These are phyloP conservation scores for Austroboletus novae-zelandiae DNA, from an alignment of 1,284 basidiomycete species.

Conservation along the genomic window DNA sequence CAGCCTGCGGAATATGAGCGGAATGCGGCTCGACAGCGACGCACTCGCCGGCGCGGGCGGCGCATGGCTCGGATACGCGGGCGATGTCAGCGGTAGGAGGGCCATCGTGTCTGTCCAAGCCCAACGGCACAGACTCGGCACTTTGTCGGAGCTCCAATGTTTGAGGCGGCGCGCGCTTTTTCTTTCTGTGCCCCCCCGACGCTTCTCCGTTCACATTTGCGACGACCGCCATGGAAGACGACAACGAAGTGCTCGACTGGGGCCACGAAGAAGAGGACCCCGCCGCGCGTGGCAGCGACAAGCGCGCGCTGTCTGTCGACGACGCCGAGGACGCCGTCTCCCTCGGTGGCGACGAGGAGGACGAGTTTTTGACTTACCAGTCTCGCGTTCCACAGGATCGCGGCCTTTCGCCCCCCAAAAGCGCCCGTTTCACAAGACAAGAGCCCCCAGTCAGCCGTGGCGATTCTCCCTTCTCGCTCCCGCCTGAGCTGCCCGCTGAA, in stretches of 20 bases:
- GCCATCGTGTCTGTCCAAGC: conserved; percentile 39
- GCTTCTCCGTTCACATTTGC: conserved; percentile 8
- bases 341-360: conserved; percentile 69
- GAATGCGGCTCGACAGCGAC: conserved; percentile 55
- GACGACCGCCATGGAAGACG: conserved; percentile 56
- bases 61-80: conserved; percentile 39
- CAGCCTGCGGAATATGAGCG: conserved; percentile 74
- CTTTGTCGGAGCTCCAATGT: conserved; percentile 17
- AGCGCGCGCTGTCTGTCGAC: conserved; percentile 36
- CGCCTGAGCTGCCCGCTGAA: conserved; percentile 27
- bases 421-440: conserved; percentile 12
- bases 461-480: conserved; percentile 9
- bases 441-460: conserved; percentile 6
- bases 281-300: conserved; percentile 25
- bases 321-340: conserved; percentile 69
- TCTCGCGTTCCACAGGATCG: conserved; percentile 29
- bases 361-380: conserved; percentile 41
- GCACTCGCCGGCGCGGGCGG: conserved; percentile 34
- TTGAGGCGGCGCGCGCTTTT: conserved; percentile 25
- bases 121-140: conserved; percentile 33
- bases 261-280: conserved; percentile 67
- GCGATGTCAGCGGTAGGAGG: conserved; percentile 54
- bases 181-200: conserved; percentile 10
- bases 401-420: conserved; percentile 18
- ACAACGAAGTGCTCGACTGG: conserved; percentile 71